A percentile compares a stretch with the other conserved stretches of the same genome.
Conservation (phyloP, 2,329 filamentous ascomycete genomes). For the Xylaria sp. region DNA sequence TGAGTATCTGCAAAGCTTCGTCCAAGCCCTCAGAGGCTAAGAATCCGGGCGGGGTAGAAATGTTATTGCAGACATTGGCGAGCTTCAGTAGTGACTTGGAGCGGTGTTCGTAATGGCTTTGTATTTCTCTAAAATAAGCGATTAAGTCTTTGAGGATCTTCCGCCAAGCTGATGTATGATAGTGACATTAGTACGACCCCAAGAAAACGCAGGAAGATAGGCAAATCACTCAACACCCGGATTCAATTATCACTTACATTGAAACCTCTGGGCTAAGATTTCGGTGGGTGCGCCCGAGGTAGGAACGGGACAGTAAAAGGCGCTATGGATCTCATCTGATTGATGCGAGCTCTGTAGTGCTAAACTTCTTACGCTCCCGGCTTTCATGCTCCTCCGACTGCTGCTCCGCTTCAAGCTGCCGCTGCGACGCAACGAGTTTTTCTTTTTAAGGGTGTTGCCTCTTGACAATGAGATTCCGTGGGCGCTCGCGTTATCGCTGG, state of each 20-base stretch:
- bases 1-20: constrained; percentile 83
- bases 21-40: constrained; percentile 84
- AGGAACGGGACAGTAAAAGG: constrained; percentile 89
- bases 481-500: constrained; percentile 52
- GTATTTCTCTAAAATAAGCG: constrained; percentile 91
- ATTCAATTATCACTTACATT: constrained; percentile 66
- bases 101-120: constrained; percentile 85
- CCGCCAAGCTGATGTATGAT: constrained; percentile 76
- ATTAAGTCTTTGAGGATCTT: constrained; percentile 96
- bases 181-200: constrained; percentile 11
- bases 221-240: background rate
- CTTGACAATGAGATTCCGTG: constrained; percentile 55
- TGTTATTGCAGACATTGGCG: constrained; percentile 85
- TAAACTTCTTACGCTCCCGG: constrained; percentile 86
- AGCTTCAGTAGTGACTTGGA: constrained; percentile 85
- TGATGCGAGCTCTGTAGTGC: constrained; percentile 75
- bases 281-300: constrained; percentile 90
- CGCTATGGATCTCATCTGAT: constrained; percentile 78
- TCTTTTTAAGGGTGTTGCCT: constrained; percentile 87
- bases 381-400: constrained; percentile 83
- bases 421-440: constrained; percentile 77
- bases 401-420: constrained; percentile 80
- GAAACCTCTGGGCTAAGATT: constrained; percentile 84
- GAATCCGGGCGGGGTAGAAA: constrained; percentile 77
- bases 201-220: background rate